phyloP scores from a whole-genome alignment of 768 basidiomycete genomes.

The Lactarius evosmus region DNA sequence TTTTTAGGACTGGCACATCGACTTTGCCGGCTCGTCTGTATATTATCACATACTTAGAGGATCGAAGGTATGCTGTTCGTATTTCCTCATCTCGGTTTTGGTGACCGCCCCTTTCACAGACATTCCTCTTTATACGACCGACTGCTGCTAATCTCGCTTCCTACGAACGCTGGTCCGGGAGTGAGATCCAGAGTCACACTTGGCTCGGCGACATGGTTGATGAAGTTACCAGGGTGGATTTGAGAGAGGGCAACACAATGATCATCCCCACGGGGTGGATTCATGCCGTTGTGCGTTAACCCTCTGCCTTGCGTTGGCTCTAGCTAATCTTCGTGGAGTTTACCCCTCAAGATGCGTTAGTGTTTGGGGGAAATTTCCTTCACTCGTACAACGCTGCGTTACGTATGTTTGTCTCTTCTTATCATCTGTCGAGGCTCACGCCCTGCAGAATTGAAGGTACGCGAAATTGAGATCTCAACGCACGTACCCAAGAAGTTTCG shows the following conservation, averaged over 20 bases:
- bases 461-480: conserved; percentile 89
- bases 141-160: conserved; percentile 81
- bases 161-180: conserved; percentile 93
- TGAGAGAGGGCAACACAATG: conserved; percentile 80
- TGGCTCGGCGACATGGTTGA: conserved; percentile 96
- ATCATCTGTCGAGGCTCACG: conserved; percentile 10
- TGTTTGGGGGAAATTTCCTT: conserved; percentile 96
- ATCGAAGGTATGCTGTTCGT: conserved; percentile 55
- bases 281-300: conserved; percentile 81
- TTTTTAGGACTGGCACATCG: conserved; percentile 94
- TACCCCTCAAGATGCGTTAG: conserved; percentile 88
- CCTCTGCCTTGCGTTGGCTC: neutral
- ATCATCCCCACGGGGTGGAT: conserved; percentile 98
- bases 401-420: conserved; percentile 49
- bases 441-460: conserved; percentile 71
- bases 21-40: conserved; percentile 97
- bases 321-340: conserved; percentile 46
- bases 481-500: conserved; percentile 72
- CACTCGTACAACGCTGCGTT: conserved; percentile 88
- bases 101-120: conserved; percentile 41
- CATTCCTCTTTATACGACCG: conserved; percentile 94
- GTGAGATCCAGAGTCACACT: conserved; percentile 77
- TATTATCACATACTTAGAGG: conserved; percentile 93
- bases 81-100: neutral
- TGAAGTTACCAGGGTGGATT: conserved; percentile 81